Evolutionary conservation across 73 alveolate species (phyloP), one percentile per base, ranked within the genome.

Genomic region (Paramecium primaurelia): DNA sequence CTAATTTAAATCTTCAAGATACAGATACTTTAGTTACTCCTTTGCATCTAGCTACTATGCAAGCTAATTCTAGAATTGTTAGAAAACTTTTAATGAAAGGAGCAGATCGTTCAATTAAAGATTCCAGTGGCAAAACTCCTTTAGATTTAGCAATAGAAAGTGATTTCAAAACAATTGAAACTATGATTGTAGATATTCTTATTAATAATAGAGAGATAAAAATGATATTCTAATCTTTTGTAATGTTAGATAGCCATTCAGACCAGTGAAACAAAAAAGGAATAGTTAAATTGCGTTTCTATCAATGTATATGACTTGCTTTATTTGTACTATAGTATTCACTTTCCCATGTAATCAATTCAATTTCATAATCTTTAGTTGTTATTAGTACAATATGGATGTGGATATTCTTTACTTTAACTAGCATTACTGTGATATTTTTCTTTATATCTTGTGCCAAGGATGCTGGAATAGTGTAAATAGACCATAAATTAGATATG

Each of bases 1-100:
- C 96, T 75, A 92, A 94, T 40, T 77, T 95, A 14, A 93, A 96
- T 32, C 94, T 88, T 26, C 86, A 93, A 95, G 99, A 98, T 86
- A 88, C 86, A 49, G 97, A 97, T 49, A 89, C 86, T 16, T 97
- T 97, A 4, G 94, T 89, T n/a, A 96, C 99, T 18, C 97, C 99
- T 47, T 93, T 98, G 11, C 99, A 97, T 92, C 68, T 96, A 18
- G 99, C 99, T 26, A 97, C 98, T 5, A 91, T 95, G 92, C 84
- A 96, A 18, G 98, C 95, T 30, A 86, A 95, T 44, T 88, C 96
- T 14, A 86, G 98, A 83, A 95, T 97, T 26, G 98, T 97, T n/a
- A 71, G 98, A 25, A 96, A 96, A 54, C 92, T 97, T 12, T 92
- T 97, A 11, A 47, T 94, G 34, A 93, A 94, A 32, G 99, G 99